phyloP scores from a whole-genome alignment of 805 yeast genomes.

The Wickerhamomyces queroliae region DNA sequence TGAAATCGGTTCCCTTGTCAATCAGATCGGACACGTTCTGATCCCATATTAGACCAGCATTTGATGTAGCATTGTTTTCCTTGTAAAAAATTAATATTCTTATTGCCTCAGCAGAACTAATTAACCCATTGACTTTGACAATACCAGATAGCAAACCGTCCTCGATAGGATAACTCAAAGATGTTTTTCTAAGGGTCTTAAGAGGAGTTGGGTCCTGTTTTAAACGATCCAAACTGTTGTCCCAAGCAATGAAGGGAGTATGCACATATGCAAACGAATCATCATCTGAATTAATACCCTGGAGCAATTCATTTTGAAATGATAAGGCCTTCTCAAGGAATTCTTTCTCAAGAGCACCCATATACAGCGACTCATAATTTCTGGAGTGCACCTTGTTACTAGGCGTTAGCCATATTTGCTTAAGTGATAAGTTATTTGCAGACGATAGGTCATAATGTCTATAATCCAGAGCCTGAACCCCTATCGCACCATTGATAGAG shows the following conservation, averaged over 20 bases:
- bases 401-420: conserved; percentile 18
- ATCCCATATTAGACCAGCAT: conserved; percentile 25
- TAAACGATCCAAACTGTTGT: conserved; percentile 24
- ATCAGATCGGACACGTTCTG: conserved; percentile 21
- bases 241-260: conserved; percentile 42
- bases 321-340: conserved; percentile 29
- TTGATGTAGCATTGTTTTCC: conserved; percentile 6
- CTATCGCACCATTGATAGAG: conserved; percentile 2
- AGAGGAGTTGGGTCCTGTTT: conserved; percentile 28
- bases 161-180: conserved; percentile 16
- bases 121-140: conserved; percentile 36
- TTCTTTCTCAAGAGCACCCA: conserved; percentile 30
- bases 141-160: conserved; percentile 32
- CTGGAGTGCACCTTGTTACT: conserved; percentile 4
- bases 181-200: conserved; percentile 32
- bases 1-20: not conserved
- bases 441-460: not conserved
- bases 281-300: conserved; percentile 11
- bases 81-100: conserved; percentile 29
- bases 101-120: conserved; percentile 34
- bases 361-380: conserved; percentile 2
- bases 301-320: conserved; percentile 27
- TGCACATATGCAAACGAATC: conserved; percentile 20
- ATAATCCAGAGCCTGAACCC: conserved; percentile 1
- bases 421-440: conserved; percentile 21